phyloP scores from a whole-genome alignment of 352 stramenopile genomes.

The Thraustotheca clavata region DNA sequence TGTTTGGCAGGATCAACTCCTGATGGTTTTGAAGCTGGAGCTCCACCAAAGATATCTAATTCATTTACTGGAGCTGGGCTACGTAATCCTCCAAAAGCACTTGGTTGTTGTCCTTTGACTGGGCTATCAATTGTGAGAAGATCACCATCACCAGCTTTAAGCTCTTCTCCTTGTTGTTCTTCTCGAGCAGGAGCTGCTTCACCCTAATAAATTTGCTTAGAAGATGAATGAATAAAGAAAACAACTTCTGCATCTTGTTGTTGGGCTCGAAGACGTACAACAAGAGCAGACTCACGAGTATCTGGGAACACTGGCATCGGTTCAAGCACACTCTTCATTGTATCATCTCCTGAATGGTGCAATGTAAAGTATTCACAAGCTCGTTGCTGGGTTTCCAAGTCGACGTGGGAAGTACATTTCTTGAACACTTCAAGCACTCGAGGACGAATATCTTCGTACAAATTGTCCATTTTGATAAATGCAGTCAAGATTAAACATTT shows the following conservation, averaged over 20 bases:
- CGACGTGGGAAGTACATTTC: slow-evolving; percentile 88
- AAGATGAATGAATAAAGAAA: slow-evolving; percentile 4
- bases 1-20: slow-evolving; percentile 44
- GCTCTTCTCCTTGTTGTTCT: slow-evolving; percentile 9
- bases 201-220: no score
- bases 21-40: slow-evolving; percentile 10
- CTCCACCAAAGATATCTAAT: slow-evolving; percentile 44
- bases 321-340: slow-evolving; percentile 92
- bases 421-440: slow-evolving; percentile 90
- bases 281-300: slow-evolving; percentile 60
- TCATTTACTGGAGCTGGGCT: slow-evolving; percentile 44
- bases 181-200: not conserved
- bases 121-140: slow-evolving; percentile 18
- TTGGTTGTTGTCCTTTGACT: slow-evolving; percentile 19
- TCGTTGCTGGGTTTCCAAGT: slow-evolving; percentile 97
- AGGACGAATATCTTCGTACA: slow-evolving; percentile 77
- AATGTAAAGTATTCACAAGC: slow-evolving; percentile 94
- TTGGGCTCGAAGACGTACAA: slow-evolving; percentile 59
- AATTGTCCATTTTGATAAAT: slow-evolving; percentile 94
- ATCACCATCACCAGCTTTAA: slow-evolving; percentile 19
- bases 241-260: slow-evolving; percentile 35
- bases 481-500: slow-evolving; percentile 92
- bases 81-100: slow-evolving; percentile 33
- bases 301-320: slow-evolving; percentile 97
- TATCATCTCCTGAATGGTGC: slow-evolving; percentile 70